A percentile compares a stretch with the other conserved stretches of the same genome.
Conservation (phyloP, 2,329 filamentous ascomycete species). For the Ophiostoma tasmaniense region DNA sequence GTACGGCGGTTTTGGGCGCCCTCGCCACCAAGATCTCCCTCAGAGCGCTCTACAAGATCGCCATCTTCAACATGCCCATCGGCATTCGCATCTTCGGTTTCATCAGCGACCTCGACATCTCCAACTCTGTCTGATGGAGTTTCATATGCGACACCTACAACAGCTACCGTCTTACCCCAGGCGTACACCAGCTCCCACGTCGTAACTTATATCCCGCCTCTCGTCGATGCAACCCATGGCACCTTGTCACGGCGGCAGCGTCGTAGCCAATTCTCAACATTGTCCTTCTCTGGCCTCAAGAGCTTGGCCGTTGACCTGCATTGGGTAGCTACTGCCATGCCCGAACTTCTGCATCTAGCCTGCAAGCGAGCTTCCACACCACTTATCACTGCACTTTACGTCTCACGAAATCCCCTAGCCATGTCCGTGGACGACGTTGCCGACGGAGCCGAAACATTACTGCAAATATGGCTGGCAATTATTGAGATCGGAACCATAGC, state of each 20-base stretch:
- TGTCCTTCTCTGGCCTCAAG: not conserved
- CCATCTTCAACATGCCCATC: not conserved
- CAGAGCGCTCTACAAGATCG: not conserved
- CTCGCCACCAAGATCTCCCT: slow-evolving; percentile 2
- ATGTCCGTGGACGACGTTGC: slow-evolving; percentile 29
- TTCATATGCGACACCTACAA: not conserved
- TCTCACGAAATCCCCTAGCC: not conserved
- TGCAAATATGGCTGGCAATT: slow-evolving; percentile 15
- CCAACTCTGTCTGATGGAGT: not conserved
- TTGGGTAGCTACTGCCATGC: slow-evolving; percentile 5
- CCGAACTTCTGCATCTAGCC: slow-evolving; percentile 6
- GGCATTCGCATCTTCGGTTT: not conserved
- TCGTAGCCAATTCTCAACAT: slow-evolving; percentile 3
- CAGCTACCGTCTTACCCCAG: not conserved
- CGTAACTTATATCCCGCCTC: slow-evolving; percentile 30
- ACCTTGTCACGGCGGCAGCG: slow-evolving; percentile 24
- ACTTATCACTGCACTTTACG: not conserved
- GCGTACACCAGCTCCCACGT: slow-evolving; percentile 12
- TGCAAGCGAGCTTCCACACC: not conserved
- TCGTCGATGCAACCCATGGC: slow-evolving; percentile 30
- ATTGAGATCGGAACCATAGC: slow-evolving; percentile 25
- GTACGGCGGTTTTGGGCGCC: slow-evolving; percentile 19
- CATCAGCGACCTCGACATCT: not conserved
- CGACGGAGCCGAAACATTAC: slow-evolving; percentile 24
- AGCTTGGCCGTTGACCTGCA: slow-evolving; percentile 10